Percentiles rank a stretch among this genome's conserved stretches.
Evolutionary conservation across 2,329 filamentous ascomycete species (phyloP).

Genomic region (Macroventuria anomochaeta): DNA sequence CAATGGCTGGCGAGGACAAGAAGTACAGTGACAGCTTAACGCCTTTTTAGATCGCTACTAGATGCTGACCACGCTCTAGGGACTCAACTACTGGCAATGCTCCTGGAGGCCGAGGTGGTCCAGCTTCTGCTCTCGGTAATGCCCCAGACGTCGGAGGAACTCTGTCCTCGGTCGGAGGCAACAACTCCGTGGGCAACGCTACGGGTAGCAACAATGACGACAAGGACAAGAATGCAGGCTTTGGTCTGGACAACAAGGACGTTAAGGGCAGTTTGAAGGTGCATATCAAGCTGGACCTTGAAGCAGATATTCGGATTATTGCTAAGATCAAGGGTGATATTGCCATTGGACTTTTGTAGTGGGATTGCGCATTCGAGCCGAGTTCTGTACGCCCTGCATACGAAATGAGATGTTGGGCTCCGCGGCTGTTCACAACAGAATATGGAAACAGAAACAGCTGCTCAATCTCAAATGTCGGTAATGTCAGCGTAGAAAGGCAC

Average conservation of each 20-base stretch:
- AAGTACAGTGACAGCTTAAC: not conserved
- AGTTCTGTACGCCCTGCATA: not conserved
- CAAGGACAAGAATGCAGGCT: slow-evolving; percentile 17
- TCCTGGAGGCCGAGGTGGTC: slow-evolving; percentile 5
- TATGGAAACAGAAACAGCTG: too few relatives aligned
- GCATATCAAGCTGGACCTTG: slow-evolving; percentile 32
- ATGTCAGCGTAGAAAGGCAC: too few relatives aligned
- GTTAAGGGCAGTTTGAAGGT: slow-evolving; percentile 34
- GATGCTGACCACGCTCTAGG: not conserved
- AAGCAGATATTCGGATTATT: slow-evolving; percentile 31
- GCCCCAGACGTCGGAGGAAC: slow-evolving; percentile 19
- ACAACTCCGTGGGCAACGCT: not conserved
- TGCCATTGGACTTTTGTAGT: slow-evolving; percentile 30
- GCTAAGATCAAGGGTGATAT: slow-evolving; percentile 33
- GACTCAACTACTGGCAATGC: slow-evolving; percentile 7
- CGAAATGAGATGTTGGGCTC: too few relatives aligned
- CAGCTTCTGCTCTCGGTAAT: slow-evolving; percentile 7
- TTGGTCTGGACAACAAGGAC: slow-evolving; percentile 32
- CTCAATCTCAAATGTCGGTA: too few relatives aligned
- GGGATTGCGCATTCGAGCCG: too few relatives aligned
- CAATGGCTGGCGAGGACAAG: slow-evolving; percentile 13
- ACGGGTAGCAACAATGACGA: slow-evolving; percentile 12
- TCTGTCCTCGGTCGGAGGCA: slow-evolving; percentile 5
- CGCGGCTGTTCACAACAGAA: too few relatives aligned
- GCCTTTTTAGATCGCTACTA: not conserved